A percentile compares a stretch with the other conserved stretches of the same genome.
These are phyloP conservation scores for Quaeritorhiza haematococci DNA, from an alignment of 371 early-diverging fungal species.

Conservation along the genomic window DNA sequence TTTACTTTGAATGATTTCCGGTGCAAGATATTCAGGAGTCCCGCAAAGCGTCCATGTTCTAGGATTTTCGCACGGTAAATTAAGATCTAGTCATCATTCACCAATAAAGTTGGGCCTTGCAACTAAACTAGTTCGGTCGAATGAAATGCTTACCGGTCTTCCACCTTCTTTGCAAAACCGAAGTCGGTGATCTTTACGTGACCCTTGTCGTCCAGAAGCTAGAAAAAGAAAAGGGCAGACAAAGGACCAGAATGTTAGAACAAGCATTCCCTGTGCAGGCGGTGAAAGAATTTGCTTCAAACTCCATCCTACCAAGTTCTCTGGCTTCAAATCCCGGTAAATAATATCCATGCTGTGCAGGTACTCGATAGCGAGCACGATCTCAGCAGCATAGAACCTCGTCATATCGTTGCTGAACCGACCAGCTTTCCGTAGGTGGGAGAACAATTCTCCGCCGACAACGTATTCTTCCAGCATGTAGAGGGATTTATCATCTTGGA, in stretches of 20 bases:
- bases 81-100: too few relatives aligned
- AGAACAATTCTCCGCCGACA: conserved; percentile 60
- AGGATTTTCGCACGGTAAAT: conserved; percentile 41
- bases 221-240: conserved; percentile 12
- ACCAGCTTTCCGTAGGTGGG: conserved; percentile 34
- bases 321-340: conserved; percentile 57
- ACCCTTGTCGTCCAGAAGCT: conserved; percentile 56
- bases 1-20: conserved; percentile 56
- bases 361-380: conserved; percentile 48
- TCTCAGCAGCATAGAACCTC: conserved; percentile 52
- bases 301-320: conserved; percentile 10
- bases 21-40: conserved; percentile 79
- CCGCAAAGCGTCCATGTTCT: conserved; percentile 94
- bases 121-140: too few relatives aligned
- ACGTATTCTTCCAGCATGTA: conserved; percentile 69
- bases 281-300: background rate
- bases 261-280: background rate
- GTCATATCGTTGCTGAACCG: conserved; percentile 44
- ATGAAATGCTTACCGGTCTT: too few relatives aligned
- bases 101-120: too few relatives aligned
- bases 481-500: conserved; percentile 91
- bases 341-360: conserved; percentile 46
- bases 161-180: conserved; percentile 59
- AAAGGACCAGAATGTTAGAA: background rate
- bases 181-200: conserved; percentile 68